Evolutionary conservation across 805 yeast species (phyloP).

Genomic region (Candida railenensis): DNA sequence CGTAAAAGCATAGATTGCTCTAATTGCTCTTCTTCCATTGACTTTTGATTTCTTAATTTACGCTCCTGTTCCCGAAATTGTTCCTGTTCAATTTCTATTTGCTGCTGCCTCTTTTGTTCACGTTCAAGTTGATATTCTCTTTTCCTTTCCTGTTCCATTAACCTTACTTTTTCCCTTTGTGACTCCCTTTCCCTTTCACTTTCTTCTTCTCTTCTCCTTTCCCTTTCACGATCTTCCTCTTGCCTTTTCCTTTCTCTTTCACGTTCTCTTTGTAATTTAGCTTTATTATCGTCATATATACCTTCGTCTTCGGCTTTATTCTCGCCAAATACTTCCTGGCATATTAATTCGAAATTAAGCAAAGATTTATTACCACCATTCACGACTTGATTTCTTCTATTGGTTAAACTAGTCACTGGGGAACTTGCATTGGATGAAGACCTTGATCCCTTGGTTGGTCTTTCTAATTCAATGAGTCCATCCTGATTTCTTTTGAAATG

Average conservation of each 20-base stretch:
- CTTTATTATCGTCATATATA: conserved; percentile 8
- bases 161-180: conserved; percentile 17
- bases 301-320: conserved; percentile 11
- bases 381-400: background rate
- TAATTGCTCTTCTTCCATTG: background rate
- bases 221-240: conserved; percentile 11
- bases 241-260: conserved; percentile 19
- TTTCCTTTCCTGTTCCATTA: conserved; percentile 17
- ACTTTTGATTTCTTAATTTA: conserved; percentile 4
- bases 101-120: conserved; percentile 11
- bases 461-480: background rate
- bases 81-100: conserved; percentile 16
- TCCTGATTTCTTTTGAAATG: conserved; percentile 10
- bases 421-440: background rate
- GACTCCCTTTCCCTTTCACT: conserved; percentile 8
- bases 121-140: conserved; percentile 16
- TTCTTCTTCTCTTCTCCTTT: conserved; percentile 14
- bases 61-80: background rate
- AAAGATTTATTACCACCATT: conserved; percentile 21
- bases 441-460: background rate
- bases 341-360: conserved; percentile 28
- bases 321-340: conserved; percentile 31
- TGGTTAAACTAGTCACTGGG: background rate
- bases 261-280: conserved; percentile 16
- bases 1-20: conserved; percentile 1